These are phyloP conservation scores for Mycena vitilis DNA, from an alignment of 768 basidiomycete species.

Conservation along the genomic window DNA sequence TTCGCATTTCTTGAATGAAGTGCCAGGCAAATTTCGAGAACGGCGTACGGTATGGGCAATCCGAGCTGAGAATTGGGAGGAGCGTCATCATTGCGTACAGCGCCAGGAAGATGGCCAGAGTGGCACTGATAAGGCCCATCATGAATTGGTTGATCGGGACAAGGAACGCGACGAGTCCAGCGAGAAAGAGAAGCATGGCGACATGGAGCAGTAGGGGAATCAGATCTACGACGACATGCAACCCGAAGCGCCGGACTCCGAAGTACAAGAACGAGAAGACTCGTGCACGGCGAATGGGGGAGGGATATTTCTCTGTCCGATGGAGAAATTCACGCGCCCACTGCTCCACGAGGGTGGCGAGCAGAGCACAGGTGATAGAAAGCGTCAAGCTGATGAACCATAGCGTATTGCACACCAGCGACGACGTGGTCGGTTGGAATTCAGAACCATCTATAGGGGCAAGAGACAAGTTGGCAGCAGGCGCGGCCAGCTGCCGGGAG, in stretches of 20 bases:
- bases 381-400: background rate
- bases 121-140: background rate
- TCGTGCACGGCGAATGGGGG: background rate
- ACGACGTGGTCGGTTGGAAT: background rate
- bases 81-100: background rate
- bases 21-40: background rate
- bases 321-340: background rate
- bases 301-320: background rate
- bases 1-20: background rate
- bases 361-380: background rate
- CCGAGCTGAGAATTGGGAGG: background rate
- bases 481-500: background rate
- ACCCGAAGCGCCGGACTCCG: background rate
- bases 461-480: background rate
- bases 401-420: background rate
- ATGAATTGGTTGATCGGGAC: background rate
- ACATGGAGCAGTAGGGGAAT: background rate
- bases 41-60: background rate
- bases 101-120: background rate
- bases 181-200: background rate
- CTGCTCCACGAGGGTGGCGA: background rate
- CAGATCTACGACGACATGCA: background rate
- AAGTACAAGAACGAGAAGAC: background rate
- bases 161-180: background rate
- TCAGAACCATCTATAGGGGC: too few relatives aligned